Evolutionary conservation across 2,329 filamentous ascomycete genomes (phyloP).

Genomic region (Sarocladium strictum): DNA sequence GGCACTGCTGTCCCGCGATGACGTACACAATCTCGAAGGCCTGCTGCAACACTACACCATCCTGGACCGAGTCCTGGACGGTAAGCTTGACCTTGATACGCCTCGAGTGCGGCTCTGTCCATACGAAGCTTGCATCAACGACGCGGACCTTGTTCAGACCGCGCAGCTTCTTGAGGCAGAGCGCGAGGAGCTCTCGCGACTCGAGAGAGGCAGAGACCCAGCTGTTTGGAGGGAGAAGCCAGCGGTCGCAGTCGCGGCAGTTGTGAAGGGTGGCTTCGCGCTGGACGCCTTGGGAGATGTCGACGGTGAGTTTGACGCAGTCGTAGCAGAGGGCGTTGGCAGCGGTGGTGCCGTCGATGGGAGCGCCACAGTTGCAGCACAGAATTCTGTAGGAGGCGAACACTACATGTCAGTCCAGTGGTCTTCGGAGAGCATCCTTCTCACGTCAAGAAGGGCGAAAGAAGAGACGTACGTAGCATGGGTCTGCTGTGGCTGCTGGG

Average conservation of each 20-base stretch:
- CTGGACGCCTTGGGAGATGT: slow-evolving; percentile 87
- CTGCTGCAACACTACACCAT: slow-evolving; percentile 73
- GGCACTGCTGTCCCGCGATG: slow-evolving; percentile 86
- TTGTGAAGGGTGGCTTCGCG: slow-evolving; percentile 85
- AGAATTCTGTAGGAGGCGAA: slow-evolving; percentile 53
- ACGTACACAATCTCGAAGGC: slow-evolving; percentile 92
- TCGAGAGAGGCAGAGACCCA: slow-evolving; percentile 85
- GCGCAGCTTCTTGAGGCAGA: slow-evolving; percentile 83
- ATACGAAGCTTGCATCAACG: slow-evolving; percentile 93
- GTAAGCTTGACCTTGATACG: slow-evolving; percentile 94
- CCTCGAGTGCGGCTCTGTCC: slow-evolving; percentile 95
- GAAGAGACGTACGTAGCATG: slow-evolving; percentile 30
- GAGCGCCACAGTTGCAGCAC: slow-evolving; percentile 94
- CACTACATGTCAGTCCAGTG: background rate
- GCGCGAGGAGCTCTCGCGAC: slow-evolving; percentile 83
- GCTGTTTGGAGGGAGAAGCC: slow-evolving; percentile 77
- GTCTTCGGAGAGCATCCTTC: too few relatives aligned
- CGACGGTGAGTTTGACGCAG: slow-evolving; percentile 89
- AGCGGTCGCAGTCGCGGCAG: slow-evolving; percentile 91
- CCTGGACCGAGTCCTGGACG: slow-evolving; percentile 65
- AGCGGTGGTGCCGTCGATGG: slow-evolving; percentile 84
- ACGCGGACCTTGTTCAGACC: slow-evolving; percentile 87
- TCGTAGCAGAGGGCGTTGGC: slow-evolving; percentile 90
- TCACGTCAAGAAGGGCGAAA: background rate
- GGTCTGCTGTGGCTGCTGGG: slow-evolving; percentile 26